Evolutionary conservation across 495 filamentous ascomycete species (phyloP), one percentile per base, ranked within the genome.

Genomic region (Geoglossum glabrum): DNA sequence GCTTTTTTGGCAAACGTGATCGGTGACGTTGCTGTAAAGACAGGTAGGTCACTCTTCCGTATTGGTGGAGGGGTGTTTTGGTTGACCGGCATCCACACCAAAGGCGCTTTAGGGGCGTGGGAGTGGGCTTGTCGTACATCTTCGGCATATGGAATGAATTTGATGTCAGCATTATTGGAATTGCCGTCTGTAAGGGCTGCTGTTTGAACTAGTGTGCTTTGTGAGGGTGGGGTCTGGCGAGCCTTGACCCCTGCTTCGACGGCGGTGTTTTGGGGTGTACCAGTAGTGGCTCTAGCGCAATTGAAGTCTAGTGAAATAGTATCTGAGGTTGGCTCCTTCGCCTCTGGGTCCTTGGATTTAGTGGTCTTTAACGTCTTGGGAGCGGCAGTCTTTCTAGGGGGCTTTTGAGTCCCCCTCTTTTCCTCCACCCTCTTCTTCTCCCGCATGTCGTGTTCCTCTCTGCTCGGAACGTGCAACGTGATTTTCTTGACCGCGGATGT

Each of bases 401-500:
- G 46, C 60, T 68, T 54, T 60, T 69, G 56, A 60, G 60, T 9
- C 63, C 59, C 46, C 61, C 66, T 13, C 59, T 25, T 57, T 64
- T 69, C 17, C 36, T 57, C 23, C 43, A 57, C 65, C 70, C 19
- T 56, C 31, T 56, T 26, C 54, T 28, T 56, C 62, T 79, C 75
- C 31, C 75, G 70, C 6, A 76, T 77, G 34, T 85, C 83, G 57
- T 82, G 76, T 64, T 86, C 82, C 58, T 87, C 80, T 26, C 82
- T 79, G 0, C 83, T 79, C 0, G 85, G 73, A 43, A 90, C 72
- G 46, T 81, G 86, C 51, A 93, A 72, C 63, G 83, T 90, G 61
- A 93, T 81, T 61, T 80, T 84, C 63, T 82, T 82, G 67, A 90
- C 74, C 13, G 79, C 79, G n/a, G 74, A 72, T 0, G 84, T 75